Conservation (phyloP, 2,329 filamentous ascomycete genomes). For the Diaporthe longicolla region DNA sequence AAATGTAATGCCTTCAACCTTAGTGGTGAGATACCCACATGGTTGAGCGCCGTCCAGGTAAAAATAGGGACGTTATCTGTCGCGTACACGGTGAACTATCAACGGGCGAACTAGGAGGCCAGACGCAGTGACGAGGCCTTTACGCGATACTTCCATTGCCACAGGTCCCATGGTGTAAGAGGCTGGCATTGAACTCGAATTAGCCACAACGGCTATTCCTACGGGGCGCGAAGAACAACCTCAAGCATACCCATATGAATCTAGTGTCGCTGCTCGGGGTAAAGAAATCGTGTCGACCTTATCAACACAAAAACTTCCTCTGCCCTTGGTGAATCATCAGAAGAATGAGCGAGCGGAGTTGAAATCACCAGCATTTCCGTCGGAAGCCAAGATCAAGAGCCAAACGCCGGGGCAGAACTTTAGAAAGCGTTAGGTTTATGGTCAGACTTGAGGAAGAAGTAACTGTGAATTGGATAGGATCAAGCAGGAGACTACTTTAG, state of each 20-base stretch:
- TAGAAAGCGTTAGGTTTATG: conserved; percentile 14
- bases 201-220: not conserved
- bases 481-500: too few relatives aligned
- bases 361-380: not conserved
- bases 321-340: not conserved
- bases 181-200: not conserved
- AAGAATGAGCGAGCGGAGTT: not conserved
- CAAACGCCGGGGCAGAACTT: not conserved
- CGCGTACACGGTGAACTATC: too few relatives aligned
- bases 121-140: not conserved
- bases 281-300: not conserved
- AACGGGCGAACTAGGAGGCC: not conserved
- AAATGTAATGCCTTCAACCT: not conserved
- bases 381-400: conserved; percentile 22
- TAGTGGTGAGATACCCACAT: not conserved
- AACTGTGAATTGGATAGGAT: not conserved
- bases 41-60: not conserved
- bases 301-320: not conserved
- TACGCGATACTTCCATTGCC: too few relatives aligned
- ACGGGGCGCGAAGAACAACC: not conserved
- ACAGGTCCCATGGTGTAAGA: not conserved
- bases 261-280: not conserved
- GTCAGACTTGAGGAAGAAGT: not conserved
- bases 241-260: not conserved
- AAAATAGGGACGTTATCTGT: too few relatives aligned